These are phyloP conservation scores for Encephalitozoon intestinalis DNA, from an alignment of 371 early-diverging fungal genomes.

Conservation along the genomic window DNA sequence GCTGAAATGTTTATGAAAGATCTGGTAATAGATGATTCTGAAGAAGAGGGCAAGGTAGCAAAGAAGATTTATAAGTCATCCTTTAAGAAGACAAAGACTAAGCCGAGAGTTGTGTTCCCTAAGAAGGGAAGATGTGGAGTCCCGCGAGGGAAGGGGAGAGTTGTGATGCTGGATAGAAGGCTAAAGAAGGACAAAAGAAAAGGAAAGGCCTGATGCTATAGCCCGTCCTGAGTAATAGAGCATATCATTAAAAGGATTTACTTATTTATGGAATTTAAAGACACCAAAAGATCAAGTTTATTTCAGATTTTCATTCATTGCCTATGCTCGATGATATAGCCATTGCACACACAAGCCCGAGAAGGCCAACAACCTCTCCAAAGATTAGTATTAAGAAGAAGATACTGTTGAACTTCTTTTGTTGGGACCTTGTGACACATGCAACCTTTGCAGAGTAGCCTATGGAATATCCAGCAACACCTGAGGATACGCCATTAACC, in stretches of 20 bases:
- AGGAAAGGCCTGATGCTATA: background rate
- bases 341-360: slow-evolving; percentile 55
- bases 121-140: slow-evolving; percentile 33
- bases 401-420: slow-evolving; percentile 56
- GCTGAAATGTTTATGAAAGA: slow-evolving; percentile 50
- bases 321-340: slow-evolving; percentile 32
- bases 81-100: slow-evolving; percentile 49
- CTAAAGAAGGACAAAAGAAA: slow-evolving; percentile 60
- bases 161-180: slow-evolving; percentile 56
- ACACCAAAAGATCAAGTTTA: background rate
- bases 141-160: slow-evolving; percentile 54
- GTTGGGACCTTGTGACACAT: slow-evolving; percentile 56
- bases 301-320: background rate
- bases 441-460: slow-evolving; percentile 57
- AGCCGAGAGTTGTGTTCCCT: slow-evolving; percentile 54
- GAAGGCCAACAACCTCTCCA: slow-evolving; percentile 59
- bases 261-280: background rate
- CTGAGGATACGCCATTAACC: slow-evolving; percentile 52
- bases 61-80: slow-evolving; percentile 49
- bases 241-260: background rate
- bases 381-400: slow-evolving; percentile 60
- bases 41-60: slow-evolving; percentile 44
- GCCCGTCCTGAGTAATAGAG: background rate
- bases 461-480: slow-evolving; percentile 49
- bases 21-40: slow-evolving; percentile 43